These are phyloP conservation scores for Paralagenidium karlingii DNA, from an alignment of 352 stramenopile genomes.

Conservation along the genomic window DNA sequence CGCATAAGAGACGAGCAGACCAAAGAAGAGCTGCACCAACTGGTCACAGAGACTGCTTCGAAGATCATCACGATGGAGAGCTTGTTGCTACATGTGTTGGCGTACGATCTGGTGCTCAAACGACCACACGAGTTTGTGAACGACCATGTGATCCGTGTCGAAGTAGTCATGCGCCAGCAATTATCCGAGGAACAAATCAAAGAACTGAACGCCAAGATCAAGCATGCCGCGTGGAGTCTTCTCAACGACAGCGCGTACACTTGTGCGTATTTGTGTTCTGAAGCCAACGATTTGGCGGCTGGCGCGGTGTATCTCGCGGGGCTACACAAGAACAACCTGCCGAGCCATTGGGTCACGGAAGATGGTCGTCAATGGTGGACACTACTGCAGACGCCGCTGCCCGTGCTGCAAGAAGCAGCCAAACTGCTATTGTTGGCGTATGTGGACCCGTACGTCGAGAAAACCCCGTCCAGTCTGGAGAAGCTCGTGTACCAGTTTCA, in stretches of 20 bases:
- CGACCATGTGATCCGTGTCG: constrained; percentile 77
- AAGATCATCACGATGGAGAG: constrained; percentile 81
- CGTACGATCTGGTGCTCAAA: constrained; percentile 73
- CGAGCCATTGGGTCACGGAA: no score
- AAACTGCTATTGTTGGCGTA: no score
- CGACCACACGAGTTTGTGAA: constrained; percentile 84
- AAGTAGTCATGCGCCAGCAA: constrained; percentile 53
- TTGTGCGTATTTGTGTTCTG: constrained; percentile 59
- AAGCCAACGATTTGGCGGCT: constrained; percentile 54
- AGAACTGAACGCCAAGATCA: constrained; percentile 60
- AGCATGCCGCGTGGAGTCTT: constrained; percentile 81
- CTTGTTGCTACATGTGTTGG: constrained; percentile 63
- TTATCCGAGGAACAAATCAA: constrained; percentile 37
- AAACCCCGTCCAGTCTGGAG: no score
- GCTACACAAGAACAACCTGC: constrained; percentile 72
- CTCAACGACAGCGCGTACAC: constrained; percentile 84
- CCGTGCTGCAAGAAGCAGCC: no score
- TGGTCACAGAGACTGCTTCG: constrained; percentile 41
- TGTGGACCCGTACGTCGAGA: no score
- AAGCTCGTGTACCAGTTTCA: no score
- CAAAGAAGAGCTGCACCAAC: no score
- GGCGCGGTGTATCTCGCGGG: constrained; percentile 75
- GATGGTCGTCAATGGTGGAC: no score
- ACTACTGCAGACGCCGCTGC: no score
- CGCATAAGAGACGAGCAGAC: constrained; percentile 56